These are phyloP conservation scores for Solanum neorickii DNA, from an alignment of 257 asterid genomes.

Conservation along the genomic window DNA sequence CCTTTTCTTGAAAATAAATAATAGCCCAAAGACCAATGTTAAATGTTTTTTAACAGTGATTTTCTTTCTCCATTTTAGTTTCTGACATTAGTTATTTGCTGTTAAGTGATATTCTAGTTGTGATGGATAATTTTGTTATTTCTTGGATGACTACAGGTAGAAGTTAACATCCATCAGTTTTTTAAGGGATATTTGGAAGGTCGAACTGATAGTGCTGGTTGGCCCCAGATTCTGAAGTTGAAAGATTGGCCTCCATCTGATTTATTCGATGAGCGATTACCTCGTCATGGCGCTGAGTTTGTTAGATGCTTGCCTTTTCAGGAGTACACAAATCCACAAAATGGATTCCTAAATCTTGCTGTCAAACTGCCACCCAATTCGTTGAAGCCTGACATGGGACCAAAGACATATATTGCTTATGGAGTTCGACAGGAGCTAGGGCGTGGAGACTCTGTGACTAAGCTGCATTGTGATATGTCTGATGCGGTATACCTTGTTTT, in stretches of 20 bases:
- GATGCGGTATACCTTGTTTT: slow-evolving; percentile 52
- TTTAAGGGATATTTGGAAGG: slow-evolving; percentile 49
- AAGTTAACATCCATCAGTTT: slow-evolving; percentile 51
- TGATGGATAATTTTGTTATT: neutral
- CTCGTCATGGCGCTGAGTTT: slow-evolving; percentile 85
- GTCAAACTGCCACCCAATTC: slow-evolving; percentile 36
- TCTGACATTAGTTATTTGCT: neutral
- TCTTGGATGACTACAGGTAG: slow-evolving; percentile 41
- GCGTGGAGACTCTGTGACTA: slow-evolving; percentile 91
- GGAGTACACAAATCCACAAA: slow-evolving; percentile 58
- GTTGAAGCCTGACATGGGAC: slow-evolving; percentile 86
- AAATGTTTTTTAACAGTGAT: neutral
- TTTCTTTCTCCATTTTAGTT: neutral
- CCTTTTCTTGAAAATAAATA: neutral
- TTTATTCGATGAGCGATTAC: slow-evolving; percentile 59
- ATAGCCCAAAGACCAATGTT: neutral
- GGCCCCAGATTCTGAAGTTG: slow-evolving; percentile 78
- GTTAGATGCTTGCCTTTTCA: slow-evolving; percentile 74
- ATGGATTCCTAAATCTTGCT: slow-evolving; percentile 66
- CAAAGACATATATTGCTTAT: slow-evolving; percentile 90
- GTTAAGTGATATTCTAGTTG: neutral
- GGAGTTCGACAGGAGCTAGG: slow-evolving; percentile 73
- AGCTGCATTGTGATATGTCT: slow-evolving; percentile 87
- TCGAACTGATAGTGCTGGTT: slow-evolving; percentile 12
- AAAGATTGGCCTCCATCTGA: slow-evolving; percentile 95